Evolutionary conservation across 148 eudicot species (phyloP).

Genomic region (Amaranthus cruentus): DNA sequence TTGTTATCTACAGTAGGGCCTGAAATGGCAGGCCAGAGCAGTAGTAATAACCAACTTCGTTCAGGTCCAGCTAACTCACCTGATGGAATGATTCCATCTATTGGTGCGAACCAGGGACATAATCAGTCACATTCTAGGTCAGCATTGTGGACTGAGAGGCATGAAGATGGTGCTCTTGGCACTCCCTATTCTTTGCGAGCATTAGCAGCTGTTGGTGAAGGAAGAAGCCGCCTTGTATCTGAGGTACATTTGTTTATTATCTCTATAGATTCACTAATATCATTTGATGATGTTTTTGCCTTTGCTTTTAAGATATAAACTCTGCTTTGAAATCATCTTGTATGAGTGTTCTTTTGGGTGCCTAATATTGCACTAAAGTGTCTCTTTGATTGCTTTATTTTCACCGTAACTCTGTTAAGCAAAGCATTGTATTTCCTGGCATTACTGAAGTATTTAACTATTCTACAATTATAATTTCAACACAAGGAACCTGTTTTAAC

Average conservation of each 20-base stretch:
- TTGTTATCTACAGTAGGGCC: conserved; percentile 41
- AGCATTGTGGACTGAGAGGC: conserved; percentile 57
- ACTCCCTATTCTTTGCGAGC: conserved; percentile 52
- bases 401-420: no score
- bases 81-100: conserved; percentile 35
- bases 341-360: background rate
- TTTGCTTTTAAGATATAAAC: background rate
- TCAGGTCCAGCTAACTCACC: conserved; percentile 43
- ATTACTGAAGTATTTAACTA: no score
- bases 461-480: no score
- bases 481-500: no score
- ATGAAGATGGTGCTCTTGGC: conserved; percentile 52
- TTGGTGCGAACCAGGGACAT: conserved; percentile 39
- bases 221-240: conserved; percentile 76
- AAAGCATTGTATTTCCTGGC: no score
- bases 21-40: conserved; percentile 49
- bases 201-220: conserved; percentile 71
- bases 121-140: conserved; percentile 40
- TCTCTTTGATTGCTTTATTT: no score
- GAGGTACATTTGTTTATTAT: conserved; percentile 52
- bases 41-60: conserved; percentile 30
- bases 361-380: background rate
- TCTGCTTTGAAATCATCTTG: background rate
- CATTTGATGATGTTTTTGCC: background rate
- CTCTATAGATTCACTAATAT: background rate